Base-by-base conservation (phyloP, 257 asterid genomes). In the Ilex asprella region DNA sequence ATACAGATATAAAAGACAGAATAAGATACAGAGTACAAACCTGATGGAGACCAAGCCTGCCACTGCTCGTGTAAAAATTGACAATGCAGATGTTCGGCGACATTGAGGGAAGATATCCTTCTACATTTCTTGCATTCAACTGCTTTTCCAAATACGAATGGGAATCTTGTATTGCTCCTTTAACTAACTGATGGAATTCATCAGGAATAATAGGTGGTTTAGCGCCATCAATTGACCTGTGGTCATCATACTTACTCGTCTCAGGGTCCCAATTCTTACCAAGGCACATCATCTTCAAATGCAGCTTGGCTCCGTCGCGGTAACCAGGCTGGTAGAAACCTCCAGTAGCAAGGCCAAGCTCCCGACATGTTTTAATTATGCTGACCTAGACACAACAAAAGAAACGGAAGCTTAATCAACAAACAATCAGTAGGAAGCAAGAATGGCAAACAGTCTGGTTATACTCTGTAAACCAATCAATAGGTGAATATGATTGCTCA, bases 11-110 rank as follows among this genome's bases (percentile, higher is more conserved):
- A 21, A 10, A 10, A 46, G 3, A 2, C 4, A 46, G 13, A 46
- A 46, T 2, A 46, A 46, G 2, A 0, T 10, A 4, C 2, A 46
- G 64, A 49, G 64, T n/a, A 39, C 60, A 49, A 30, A 86, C 95
- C 96, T 84, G 85, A 76, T 89, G 97, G 46, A 86, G 91, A 71
- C 97, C 97, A 62, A 86, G 95, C 63, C 65, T 70, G 71, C 95
- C 95, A 49, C 73, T 78, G 41, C 60, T 56, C 15, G 89, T 39
- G 81, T 89, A 89, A 46, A 77, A 89, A 70, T 86, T 89, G 73
- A 86, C 63, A 51, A 89, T 79, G 81, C 97, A 89, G 73, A 89
- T 68, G 66, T 82, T 58, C 13, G 97, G 97, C 14, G 84, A 76
- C 91, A 89, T 64, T 21, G 80, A 54, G 27, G 94, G 95, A 75